Percentiles rank a stretch among this genome's conserved stretches.
Evolutionary conservation across 139 green algal genomes (phyloP).

Genomic region (Coelastrella sp.): DNA sequence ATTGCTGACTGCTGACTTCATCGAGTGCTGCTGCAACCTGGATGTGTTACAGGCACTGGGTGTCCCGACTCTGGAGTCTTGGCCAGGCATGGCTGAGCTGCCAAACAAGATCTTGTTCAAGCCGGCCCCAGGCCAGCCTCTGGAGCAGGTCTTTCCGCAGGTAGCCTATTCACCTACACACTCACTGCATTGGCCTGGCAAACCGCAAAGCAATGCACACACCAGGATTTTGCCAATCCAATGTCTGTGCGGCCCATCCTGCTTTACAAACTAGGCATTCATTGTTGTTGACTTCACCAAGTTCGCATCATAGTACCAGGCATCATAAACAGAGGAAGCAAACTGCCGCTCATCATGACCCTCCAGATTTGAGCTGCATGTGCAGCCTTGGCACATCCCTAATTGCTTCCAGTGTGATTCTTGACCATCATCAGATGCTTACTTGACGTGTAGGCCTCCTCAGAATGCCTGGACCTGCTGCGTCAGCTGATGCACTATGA

Average conservation of each 20-base stretch:
- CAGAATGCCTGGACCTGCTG: conserved; percentile 53
- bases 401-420: not conserved
- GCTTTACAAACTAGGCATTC: too few relatives aligned
- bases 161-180: not conserved
- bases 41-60: conserved; percentile 64
- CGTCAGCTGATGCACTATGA: conserved; percentile 37
- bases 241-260: too few relatives aligned
- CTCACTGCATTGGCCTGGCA: too few relatives aligned
- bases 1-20: too few relatives aligned
- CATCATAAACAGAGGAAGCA: too few relatives aligned
- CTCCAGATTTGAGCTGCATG: not conserved
- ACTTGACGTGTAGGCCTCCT: conserved; percentile 3
- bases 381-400: not conserved
- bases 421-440: not conserved
- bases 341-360: not conserved
- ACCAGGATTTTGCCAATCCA: too few relatives aligned
- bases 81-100: conserved; percentile 58
- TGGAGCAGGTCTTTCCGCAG: conserved; percentile 36
- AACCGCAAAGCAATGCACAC: too few relatives aligned
- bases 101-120: conserved; percentile 75
- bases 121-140: conserved; percentile 28
- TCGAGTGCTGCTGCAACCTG: not conserved
- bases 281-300: too few relatives aligned
- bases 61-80: conserved; percentile 62
- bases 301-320: too few relatives aligned